Evolutionary conservation across 164 flowering plant species (phyloP).

Genomic region (grape (Vitis vinifera)): DNA sequence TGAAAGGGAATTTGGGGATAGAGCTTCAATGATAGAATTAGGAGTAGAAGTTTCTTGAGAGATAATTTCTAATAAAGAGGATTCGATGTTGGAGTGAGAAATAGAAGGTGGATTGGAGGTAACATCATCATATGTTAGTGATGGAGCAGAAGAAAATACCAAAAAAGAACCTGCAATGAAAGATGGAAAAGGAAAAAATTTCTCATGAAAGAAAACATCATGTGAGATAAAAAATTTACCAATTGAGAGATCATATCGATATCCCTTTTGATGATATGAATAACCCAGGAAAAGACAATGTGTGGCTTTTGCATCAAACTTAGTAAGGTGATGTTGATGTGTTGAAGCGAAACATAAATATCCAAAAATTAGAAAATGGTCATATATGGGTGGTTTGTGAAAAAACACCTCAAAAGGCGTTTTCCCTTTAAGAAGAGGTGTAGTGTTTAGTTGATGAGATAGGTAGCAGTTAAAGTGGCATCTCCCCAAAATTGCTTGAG

Average conservation of each 20-base stretch:
- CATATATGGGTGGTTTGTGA: constrained; percentile 4
- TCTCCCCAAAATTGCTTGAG: constrained; percentile 25
- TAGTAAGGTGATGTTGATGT: not conserved
- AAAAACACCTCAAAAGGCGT: constrained; percentile 21
- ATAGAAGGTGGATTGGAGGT: not conserved
- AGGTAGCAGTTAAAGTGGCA: constrained; percentile 7
- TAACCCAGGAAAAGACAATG: constrained; percentile 17
- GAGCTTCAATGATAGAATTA: too few species aligned
- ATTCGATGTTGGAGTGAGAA: not conserved
- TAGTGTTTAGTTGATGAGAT: constrained; percentile 19
- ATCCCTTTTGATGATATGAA: constrained; percentile 18
- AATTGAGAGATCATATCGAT: constrained; percentile 9
- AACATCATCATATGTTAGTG: constrained; percentile 7
- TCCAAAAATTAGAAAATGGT: constrained; percentile 15
- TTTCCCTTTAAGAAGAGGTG: not conserved
- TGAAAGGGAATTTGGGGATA: too few species aligned
- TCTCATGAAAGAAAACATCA: constrained; percentile 17
- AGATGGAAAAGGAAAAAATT: not conserved
- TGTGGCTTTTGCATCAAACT: constrained; percentile 16
- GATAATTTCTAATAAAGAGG: not conserved
- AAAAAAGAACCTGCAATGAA: not conserved
- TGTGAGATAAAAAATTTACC: constrained; percentile 6
- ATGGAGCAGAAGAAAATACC: constrained; percentile 2
- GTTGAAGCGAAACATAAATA: constrained; percentile 19
- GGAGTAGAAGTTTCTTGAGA: not conserved